Evolutionary conservation across 352 stramenopile species (phyloP).

Genomic region (Phytophthora syringae): DNA sequence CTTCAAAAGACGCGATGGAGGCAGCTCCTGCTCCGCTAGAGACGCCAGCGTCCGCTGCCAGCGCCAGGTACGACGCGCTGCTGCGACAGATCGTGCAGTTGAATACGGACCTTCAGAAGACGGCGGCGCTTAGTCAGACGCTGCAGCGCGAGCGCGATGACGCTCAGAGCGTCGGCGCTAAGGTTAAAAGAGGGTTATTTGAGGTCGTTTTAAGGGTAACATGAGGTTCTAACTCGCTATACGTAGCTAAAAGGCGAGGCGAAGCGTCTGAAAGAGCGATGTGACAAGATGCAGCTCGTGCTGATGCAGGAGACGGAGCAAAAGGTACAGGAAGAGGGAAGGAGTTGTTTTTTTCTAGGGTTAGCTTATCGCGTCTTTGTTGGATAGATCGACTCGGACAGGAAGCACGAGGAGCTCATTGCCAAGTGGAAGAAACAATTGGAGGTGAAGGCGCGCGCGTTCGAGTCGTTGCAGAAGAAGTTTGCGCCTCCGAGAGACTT

Average conservation of each 20-base stretch:
- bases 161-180: conserved; percentile 63
- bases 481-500: conserved; percentile 83
- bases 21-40: not conserved
- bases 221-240: not conserved
- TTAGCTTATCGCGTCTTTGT: not conserved
- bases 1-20: conserved; percentile 19
- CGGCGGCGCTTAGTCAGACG: conserved; percentile 77
- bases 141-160: conserved; percentile 81
- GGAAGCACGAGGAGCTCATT: conserved; percentile 84
- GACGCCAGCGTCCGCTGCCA: conserved; percentile 7
- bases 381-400: conserved; percentile 75
- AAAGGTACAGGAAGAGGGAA: conserved; percentile 54
- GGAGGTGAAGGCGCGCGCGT: conserved; percentile 80
- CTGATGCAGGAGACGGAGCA: conserved; percentile 86
- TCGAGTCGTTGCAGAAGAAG: conserved; percentile 85
- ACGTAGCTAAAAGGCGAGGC: conserved; percentile 64
- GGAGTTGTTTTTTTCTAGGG: too few relatives aligned
- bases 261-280: conserved; percentile 76
- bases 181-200: conserved; percentile 36
- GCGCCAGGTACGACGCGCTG: conserved; percentile 69
- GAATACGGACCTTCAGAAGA: conserved; percentile 87
- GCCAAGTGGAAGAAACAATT: conserved; percentile 87
- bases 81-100: conserved; percentile 86
- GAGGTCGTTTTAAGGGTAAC: not conserved
- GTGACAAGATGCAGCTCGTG: conserved; percentile 80